Base-by-base conservation (phyloP, 305 asterid genomes). In the Plantago rigida region DNA sequence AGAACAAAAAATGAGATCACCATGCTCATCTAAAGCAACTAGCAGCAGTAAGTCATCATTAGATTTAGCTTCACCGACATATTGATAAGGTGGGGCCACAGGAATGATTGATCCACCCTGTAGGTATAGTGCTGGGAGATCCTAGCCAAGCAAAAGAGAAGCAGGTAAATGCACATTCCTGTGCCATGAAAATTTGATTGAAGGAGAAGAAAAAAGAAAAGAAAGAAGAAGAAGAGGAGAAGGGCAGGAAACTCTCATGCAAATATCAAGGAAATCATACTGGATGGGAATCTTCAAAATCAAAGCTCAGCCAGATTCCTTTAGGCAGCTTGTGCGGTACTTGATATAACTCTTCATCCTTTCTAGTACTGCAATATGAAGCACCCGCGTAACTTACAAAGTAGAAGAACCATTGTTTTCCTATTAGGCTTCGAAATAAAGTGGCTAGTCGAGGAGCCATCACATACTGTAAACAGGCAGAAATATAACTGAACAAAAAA, bases 61-160 rank as follows among this genome's bases (percentile, higher is more conserved):
- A 13, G 58, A 74, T 61, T 77, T 83, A 73, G 88, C 87, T 76
- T 85, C 94, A 69, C 79, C 94, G 60, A 82, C 86, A 75, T 87
- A 84, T 78, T 83, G 96, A 74, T 72, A 58, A 50, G 78, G 82
- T 59, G 82, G 86, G 62, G 77, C 90, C 60, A 72, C 64, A 14
- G 93, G 97, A 67, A 93, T 73, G 44, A 93, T 89, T 31, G 95
- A 89, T 82, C 99, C 99, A 63, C 99, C 95, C 76, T 61, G 77
- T 64, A 89, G 82, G 78, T 89, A 93, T 34, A 93, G 63, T 46
- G 85, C 89, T 12, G 99, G 99, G 71, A 93, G 79, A 73, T 93
- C 99, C 99, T 93, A 69, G 55, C 53, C 57, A 12, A 51, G 60
- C 50, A 58, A 61, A 69, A 58, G 58, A 1, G 49, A 47, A 57